Conservation (phyloP, 2,329 filamentous ascomycete species). For the Teratosphaeria pseudoeucalypti region DNA sequence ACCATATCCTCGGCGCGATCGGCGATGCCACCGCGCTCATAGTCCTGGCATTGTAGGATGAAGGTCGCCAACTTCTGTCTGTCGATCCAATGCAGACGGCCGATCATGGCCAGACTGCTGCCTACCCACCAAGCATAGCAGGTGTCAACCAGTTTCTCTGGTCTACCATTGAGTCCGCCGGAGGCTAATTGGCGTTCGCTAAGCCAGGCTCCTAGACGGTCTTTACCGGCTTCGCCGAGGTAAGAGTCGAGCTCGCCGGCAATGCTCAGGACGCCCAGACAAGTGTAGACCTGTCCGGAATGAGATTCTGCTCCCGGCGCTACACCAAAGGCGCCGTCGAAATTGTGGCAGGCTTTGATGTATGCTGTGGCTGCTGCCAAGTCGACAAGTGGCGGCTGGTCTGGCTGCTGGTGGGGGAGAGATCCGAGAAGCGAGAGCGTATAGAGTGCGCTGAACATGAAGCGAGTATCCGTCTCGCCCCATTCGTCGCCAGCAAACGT, state of each 20-base stretch:
- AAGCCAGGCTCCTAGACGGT: conserved; percentile 78
- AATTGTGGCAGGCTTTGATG: conserved; percentile 75
- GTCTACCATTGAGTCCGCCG: conserved; percentile 85
- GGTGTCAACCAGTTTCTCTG: conserved; percentile 91
- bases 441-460: conserved; percentile 83
- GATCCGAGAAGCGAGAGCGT: conserved; percentile 74
- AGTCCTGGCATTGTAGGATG: conserved; percentile 82
- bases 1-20: conserved; percentile 91
- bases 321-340: conserved; percentile 88
- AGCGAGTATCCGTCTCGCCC: conserved; percentile 92
- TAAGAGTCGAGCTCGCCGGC: conserved; percentile 60
- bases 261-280: conserved; percentile 76
- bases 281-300: conserved; percentile 91
- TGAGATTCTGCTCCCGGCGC: conserved; percentile 88
- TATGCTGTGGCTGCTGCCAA: conserved; percentile 70
- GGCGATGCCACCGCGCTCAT: conserved; percentile 71
- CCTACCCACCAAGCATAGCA: conserved; percentile 99
- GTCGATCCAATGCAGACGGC: conserved; percentile 86
- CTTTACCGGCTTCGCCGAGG: conserved; percentile 56
- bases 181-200: conserved; percentile 82
- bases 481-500: conserved; percentile 92
- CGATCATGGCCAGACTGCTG: conserved; percentile 83
- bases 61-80: conserved; percentile 65
- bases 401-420: conserved; percentile 36
- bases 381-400: conserved; percentile 48